Conservation (phyloP, 495 filamentous ascomycete species). For the Tricharina praecox region DNA sequence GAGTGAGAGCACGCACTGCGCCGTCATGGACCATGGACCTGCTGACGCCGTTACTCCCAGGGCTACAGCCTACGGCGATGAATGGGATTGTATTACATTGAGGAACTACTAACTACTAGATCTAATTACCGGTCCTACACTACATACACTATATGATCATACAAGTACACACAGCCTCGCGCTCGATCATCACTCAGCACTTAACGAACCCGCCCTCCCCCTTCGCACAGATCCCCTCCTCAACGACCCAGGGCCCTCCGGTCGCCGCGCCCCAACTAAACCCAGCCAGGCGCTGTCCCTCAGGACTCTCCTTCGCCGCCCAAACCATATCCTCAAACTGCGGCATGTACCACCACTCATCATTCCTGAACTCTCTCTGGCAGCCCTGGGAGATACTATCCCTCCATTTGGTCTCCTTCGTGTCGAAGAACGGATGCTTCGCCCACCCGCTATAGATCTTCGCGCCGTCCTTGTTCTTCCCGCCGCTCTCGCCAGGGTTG, state of each 20-base stretch:
- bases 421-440: slow-evolving; percentile 22
- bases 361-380: slow-evolving; percentile 13
- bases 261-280: slow-evolving; percentile 19
- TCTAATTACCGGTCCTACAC: too few relatives aligned
- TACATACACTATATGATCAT: too few relatives aligned
- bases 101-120: too few relatives aligned
- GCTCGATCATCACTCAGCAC: too few relatives aligned
- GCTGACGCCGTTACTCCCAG: too few relatives aligned
- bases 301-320: slow-evolving; percentile 2
- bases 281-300: slow-evolving; percentile 7
- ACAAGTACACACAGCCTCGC: too few relatives aligned
- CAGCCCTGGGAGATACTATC: slow-evolving; percentile 17
- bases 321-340: slow-evolving; percentile 9
- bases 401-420: slow-evolving; percentile 18
- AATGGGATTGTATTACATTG: too few relatives aligned
- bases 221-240: slow-evolving; percentile 9
- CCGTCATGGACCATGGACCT: too few relatives aligned
- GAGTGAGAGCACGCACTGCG: too few relatives aligned
- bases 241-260: slow-evolving; percentile 15
- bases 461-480: slow-evolving; percentile 15
- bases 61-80: too few relatives aligned
- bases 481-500: slow-evolving; percentile 11
- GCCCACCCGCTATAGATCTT: slow-evolving; percentile 25
- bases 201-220: slow-evolving; percentile 17
- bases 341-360: slow-evolving; percentile 17